Evolutionary conservation across 75 land plant genomes (phyloP), one percentile per base, ranked within the genome.

Genomic region (Pseudotsuga menziesii): DNA sequence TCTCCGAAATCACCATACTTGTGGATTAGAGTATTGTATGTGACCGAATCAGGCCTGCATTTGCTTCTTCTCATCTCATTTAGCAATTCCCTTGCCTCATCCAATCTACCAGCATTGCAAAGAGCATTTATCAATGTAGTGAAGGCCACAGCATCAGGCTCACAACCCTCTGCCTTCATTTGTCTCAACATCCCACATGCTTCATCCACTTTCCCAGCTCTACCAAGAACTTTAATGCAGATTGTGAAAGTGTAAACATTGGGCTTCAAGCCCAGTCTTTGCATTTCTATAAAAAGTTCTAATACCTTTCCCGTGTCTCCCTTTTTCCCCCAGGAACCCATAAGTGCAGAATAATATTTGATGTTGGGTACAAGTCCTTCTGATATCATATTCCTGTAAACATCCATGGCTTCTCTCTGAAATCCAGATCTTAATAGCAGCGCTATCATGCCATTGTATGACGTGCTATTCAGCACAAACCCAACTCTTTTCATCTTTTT

Each of bases 171-270:
- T 5, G 75, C 83, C 76, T 89, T 85, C 98, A 95, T 93, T 61
- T 84, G 84, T 61, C 82, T 78, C 35, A 93, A 82, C 55, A 89
- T 57, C 4, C 56, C 67, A 72, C 74, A 84, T 32, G 98, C 98
- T 63, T 85, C 91, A 13, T 87, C 80, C 27, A 89, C 77, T 57
- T 83, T 94, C 64, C 93, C 91, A 41, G 84, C 88, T 74, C 85
- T 84, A 35, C 93, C 92, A 57, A 94, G 91, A 0, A 77, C 80
- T 75, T 89, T 85, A 27, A 94, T 90, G 79, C 90, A 85, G 57
- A 87, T 90, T 5, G 95, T 92, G 77, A 84, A 94, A 3, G 93
- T 90, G 76, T 86, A 87, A 9, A 90, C 81, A 82, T 93, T 94
- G 2, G 92, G 98, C 81, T 73, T 80, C 76, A 91, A 86, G 2